Base-by-base conservation (phyloP, 306 rosid species). In the Castanea crenata region DNA sequence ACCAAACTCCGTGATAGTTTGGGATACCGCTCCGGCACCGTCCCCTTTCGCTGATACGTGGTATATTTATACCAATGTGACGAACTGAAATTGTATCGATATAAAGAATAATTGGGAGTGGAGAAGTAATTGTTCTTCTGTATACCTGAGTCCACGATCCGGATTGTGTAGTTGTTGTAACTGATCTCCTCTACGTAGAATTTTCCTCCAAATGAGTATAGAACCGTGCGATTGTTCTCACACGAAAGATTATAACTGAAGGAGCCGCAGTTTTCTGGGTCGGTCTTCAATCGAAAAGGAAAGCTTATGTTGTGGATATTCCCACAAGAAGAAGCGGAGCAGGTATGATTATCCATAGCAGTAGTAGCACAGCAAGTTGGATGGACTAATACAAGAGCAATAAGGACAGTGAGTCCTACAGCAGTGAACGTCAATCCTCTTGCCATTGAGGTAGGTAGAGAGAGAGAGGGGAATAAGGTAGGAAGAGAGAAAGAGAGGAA, bases 131-230 rank as follows among this genome's bases (percentile, higher is more conserved):
- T n/a, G 5, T n/a, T 5, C 14, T 8, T 31, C 0, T 1, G 29
- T 51, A 74, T n/a, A 21, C 34, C 27, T 3, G 77, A 16, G 49
- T 82, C 91, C 34, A 77, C 78, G 5, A 87, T 5, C 18, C 82
- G 76, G 61, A 87, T 87, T 3, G 85, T 82, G 44, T 14, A 38
- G 67, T 82, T 71, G 31, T 52, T 2, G 82, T 85, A 79, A 32
- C 35, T 32, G 35, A 32, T 32, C 4, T 32, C 35, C 35, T 4
- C 1, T 32, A 32, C 35, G 35, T 32, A 32, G 35, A 0, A 32
- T 32, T 32, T 32, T 32, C 35, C 35, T 0, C 0, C 35, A 32
- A 0, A 4, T 32, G 0, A 4, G 1, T 0, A 0, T 0, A 32
- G 35, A 1, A 32, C 35, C 35, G 35, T 32, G 0, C 5, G 35